phyloP scores from a whole-genome alignment of 129 eudicot genomes.

The Ambrosia trifida region DNA sequence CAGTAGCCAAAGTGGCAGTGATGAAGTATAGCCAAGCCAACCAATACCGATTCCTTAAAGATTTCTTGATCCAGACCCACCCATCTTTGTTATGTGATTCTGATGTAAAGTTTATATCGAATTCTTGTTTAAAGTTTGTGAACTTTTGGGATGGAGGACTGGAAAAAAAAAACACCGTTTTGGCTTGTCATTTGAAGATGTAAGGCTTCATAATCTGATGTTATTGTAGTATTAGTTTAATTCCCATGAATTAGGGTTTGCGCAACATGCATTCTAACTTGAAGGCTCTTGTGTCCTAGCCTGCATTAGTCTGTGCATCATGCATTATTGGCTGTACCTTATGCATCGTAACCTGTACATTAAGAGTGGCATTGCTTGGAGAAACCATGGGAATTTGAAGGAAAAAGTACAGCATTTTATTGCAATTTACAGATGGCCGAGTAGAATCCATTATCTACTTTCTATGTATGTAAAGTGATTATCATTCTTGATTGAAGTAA shows the following conservation, averaged over 20 bases:
- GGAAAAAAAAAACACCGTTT: conserved; percentile 13
- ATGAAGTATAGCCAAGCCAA: conserved; percentile 57
- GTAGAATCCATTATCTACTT: background rate
- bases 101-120: conserved; percentile 23
- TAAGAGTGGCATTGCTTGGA: conserved; percentile 17
- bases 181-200: conserved; percentile 31
- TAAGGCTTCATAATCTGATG: conserved; percentile 29
- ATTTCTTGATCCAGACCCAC: conserved; percentile 15
- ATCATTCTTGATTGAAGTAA: background rate
- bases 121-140: conserved; percentile 27
- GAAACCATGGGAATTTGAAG: conserved; percentile 6
- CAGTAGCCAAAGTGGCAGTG: conserved; percentile 63
- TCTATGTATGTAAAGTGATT: background rate
- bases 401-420: conserved; percentile 6
- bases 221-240: conserved; percentile 17
- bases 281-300: conserved; percentile 5
- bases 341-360: conserved; percentile 2
- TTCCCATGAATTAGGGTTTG: conserved; percentile 3
- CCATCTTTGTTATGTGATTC: conserved; percentile 27
- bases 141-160: conserved; percentile 16
- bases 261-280: conserved; percentile 15
- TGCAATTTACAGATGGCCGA: background rate
- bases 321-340: conserved; percentile 16
- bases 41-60: conserved; percentile 19
- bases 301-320: background rate